Conservation (phyloP, 805 yeast species). For the Sungouiozyma ichnusensis region DNA sequence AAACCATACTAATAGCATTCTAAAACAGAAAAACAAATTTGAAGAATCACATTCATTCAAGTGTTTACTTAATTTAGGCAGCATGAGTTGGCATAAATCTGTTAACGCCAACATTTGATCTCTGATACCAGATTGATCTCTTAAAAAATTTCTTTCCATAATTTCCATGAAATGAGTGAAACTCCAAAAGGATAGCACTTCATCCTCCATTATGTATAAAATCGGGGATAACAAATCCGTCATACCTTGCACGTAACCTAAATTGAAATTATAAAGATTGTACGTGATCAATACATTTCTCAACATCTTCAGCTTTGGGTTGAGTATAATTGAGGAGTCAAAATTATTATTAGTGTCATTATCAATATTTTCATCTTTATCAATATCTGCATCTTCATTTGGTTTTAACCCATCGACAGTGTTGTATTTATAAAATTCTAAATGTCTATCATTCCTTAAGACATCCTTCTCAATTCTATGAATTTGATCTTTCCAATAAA, state of each 20-base stretch:
- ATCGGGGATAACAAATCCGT: constrained; percentile 83
- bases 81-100: constrained; percentile 79
- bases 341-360: constrained; percentile 23
- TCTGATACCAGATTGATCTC: constrained; percentile 91
- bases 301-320: constrained; percentile 63
- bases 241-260: constrained; percentile 99
- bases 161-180: constrained; percentile 81
- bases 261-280: constrained; percentile 68
- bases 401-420: constrained; percentile 33
- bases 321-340: constrained; percentile 55
- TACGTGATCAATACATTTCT: constrained; percentile 76
- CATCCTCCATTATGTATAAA: constrained; percentile 57
- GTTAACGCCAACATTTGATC: constrained; percentile 75
- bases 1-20: constrained; percentile 93
- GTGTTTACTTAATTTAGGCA: constrained; percentile 76
- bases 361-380: constrained; percentile 21
- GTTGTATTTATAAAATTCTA: constrained; percentile 46
- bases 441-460: constrained; percentile 76
- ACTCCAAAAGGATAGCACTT: constrained; percentile 77
- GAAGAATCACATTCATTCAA: constrained; percentile 80
- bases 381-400: constrained; percentile 22
- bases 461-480: constrained; percentile 88
- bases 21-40: constrained; percentile 84
- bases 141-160: constrained; percentile 87
- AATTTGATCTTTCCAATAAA: constrained; percentile 82